Evolutionary conservation across 768 basidiomycete species (phyloP).

Genomic region (Dioszegia aurantiaca): DNA sequence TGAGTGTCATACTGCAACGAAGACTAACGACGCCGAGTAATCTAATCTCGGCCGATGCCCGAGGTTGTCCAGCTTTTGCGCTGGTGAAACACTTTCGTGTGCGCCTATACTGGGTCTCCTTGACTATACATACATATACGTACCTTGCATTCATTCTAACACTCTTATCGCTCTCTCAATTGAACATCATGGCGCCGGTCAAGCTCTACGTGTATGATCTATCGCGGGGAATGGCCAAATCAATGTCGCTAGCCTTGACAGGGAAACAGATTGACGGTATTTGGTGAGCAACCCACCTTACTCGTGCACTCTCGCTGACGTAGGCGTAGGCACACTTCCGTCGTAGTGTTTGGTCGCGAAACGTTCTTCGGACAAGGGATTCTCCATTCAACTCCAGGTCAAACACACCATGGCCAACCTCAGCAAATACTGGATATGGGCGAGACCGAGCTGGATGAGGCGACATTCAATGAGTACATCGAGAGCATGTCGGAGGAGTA

Average conservation of each 20-base stretch:
- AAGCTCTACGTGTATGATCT: slow-evolving; percentile 88
- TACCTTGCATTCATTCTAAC: background rate
- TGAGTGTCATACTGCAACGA: no score
- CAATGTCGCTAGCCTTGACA: slow-evolving; percentile 73
- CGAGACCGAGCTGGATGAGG: slow-evolving; percentile 63
- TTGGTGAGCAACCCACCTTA: slow-evolving; percentile 62
- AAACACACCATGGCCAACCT: slow-evolving; percentile 61
- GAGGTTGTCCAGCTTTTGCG: no score
- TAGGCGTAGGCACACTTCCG: slow-evolving; percentile 75
- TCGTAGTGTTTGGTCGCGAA: slow-evolving; percentile 82
- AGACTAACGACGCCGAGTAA: no score
- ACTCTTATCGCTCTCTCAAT: background rate
- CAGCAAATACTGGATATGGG: slow-evolving; percentile 42
- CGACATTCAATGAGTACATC: slow-evolving; percentile 82
- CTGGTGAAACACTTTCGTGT: no score
- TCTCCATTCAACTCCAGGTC: slow-evolving; percentile 65
- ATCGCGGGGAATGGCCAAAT: slow-evolving; percentile 76
- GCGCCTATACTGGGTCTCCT: no score
- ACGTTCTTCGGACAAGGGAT: slow-evolving; percentile 91
- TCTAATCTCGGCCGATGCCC: slow-evolving; percentile 1
- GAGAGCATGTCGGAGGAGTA: slow-evolving; percentile 71
- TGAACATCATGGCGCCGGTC: slow-evolving; percentile 59
- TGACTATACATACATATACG: background rate
- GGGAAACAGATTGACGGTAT: slow-evolving; percentile 90
- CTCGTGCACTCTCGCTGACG: no score